Evolutionary conservation across 139 green algal genomes (phyloP).

Genomic region (Chlamydomonas sp.): DNA sequence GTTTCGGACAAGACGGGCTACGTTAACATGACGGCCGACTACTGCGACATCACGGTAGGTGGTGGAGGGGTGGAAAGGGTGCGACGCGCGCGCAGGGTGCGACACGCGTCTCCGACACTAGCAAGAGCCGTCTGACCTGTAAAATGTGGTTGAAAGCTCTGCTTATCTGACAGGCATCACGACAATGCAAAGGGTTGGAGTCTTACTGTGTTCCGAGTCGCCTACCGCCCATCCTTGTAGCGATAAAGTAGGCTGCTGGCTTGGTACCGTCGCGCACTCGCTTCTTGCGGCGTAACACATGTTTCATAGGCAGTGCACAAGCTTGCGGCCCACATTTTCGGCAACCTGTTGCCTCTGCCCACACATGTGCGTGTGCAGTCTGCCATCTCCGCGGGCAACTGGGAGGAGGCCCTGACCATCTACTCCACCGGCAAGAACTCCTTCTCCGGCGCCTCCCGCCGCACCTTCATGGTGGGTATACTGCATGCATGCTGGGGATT

Average conservation of each 20-base stretch:
- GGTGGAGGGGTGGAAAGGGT: not conserved
- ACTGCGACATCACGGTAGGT: constrained; percentile 20
- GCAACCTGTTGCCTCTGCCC: not conserved
- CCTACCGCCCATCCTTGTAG: too few species aligned
- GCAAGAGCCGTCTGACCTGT: too few species aligned
- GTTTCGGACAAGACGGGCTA: constrained; percentile 12
- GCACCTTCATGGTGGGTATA: constrained; percentile 11
- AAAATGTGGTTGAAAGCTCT: too few species aligned
- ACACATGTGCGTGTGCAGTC: not conserved
- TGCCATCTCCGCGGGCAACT: constrained; percentile 16
- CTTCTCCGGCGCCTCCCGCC: not conserved
- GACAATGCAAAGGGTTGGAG: too few species aligned
- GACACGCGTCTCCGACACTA: too few species aligned
- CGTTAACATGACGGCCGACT: constrained; percentile 27
- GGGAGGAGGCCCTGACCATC: not conserved
- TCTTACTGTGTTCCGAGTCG: too few species aligned
- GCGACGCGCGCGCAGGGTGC: too few species aligned
- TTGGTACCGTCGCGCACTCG: not conserved
- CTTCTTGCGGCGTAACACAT: too few species aligned
- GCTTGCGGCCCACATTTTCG: not conserved
- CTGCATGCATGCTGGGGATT: too few species aligned
- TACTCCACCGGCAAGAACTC: constrained; percentile 38
- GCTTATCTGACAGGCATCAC: too few species aligned
- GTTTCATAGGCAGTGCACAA: too few species aligned
- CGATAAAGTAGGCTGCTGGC: not conserved